Percentiles rank a stretch among this genome's conserved stretches.
Conservation (phyloP, 495 filamentous ascomycete genomes). For the Neurospora sublineolata region DNA sequence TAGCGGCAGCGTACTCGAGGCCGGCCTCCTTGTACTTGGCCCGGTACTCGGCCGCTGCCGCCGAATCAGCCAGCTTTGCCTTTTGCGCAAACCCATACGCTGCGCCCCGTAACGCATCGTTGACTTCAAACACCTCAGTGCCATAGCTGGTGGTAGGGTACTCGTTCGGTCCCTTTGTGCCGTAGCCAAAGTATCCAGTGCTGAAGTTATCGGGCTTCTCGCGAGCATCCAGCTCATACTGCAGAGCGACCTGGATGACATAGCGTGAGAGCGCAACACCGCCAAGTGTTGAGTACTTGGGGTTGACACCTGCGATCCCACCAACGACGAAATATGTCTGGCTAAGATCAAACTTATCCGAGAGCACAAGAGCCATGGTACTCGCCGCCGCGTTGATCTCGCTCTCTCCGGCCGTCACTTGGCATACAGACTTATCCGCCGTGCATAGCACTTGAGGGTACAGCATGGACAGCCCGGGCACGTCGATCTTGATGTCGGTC, state of each 20-base stretch:
- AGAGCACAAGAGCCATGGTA: conserved; percentile 47
- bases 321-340: conserved; percentile 60
- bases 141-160: conserved; percentile 59
- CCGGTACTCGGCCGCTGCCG: conserved; percentile 44
- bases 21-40: conserved; percentile 38
- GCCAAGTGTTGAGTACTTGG: conserved; percentile 49
- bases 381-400: conserved; percentile 69
- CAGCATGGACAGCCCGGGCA: conserved; percentile 54
- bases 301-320: conserved; percentile 64
- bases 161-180: conserved; percentile 38
- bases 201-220: conserved; percentile 55
- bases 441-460: conserved; percentile 57
- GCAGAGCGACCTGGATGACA: conserved; percentile 59
- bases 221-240: conserved; percentile 63
- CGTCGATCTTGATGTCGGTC: conserved; percentile 50
- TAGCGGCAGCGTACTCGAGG: conserved; percentile 38
- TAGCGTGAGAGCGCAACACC: conserved; percentile 56
- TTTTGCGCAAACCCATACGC: conserved; percentile 45
- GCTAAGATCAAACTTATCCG: conserved; percentile 50
- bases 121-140: conserved; percentile 69
- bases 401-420: conserved; percentile 43
- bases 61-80: conserved; percentile 46
- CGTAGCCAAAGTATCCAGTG: conserved; percentile 57
- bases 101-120: conserved; percentile 44
- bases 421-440: conserved; percentile 45